These are phyloP conservation scores for Mortierella hygrophila DNA, from an alignment of 192 early-diverging fungal species.

Conservation along the genomic window DNA sequence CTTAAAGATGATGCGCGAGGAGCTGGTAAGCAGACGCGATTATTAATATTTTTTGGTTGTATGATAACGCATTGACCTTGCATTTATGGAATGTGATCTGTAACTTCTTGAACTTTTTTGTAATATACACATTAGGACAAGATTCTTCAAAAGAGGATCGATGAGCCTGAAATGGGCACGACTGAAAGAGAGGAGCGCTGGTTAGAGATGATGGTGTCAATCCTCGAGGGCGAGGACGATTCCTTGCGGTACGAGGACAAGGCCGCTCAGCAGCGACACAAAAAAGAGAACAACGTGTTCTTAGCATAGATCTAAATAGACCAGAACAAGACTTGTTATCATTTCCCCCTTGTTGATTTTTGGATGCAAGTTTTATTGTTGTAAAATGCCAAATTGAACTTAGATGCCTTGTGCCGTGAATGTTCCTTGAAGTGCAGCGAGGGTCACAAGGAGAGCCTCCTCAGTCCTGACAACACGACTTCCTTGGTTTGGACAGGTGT, in stretches of 20 bases:
- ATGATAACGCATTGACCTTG: neutral
- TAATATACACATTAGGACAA: conserved; percentile 25
- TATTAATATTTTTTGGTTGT: neutral
- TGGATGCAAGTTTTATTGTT: neutral
- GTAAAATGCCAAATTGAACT: neutral
- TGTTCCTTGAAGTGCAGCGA: conserved; percentile 54
- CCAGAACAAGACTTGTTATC: neutral
- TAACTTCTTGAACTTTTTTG: neutral
- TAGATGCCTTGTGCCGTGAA: conserved; percentile 32
- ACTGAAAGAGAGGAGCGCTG: conserved; percentile 49
- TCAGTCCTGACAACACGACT: conserved; percentile 75
- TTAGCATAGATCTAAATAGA: conserved; percentile 24
- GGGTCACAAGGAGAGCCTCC: conserved; percentile 64
- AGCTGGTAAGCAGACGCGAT: conserved; percentile 49
- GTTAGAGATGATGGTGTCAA: conserved; percentile 50
- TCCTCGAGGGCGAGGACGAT: conserved; percentile 52
- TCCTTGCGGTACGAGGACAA: conserved; percentile 37
- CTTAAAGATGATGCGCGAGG: conserved; percentile 64
- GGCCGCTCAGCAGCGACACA: conserved; percentile 21
- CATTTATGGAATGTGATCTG: neutral
- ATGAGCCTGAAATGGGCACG: conserved; percentile 46
- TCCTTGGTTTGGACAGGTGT: conserved; percentile 68
- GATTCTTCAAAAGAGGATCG: conserved; percentile 51
- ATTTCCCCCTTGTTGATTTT: no score
- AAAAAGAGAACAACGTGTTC: conserved; percentile 38